Conservation (phyloP, 352 stramenopile species). For the Plasmopara halstedii region DNA sequence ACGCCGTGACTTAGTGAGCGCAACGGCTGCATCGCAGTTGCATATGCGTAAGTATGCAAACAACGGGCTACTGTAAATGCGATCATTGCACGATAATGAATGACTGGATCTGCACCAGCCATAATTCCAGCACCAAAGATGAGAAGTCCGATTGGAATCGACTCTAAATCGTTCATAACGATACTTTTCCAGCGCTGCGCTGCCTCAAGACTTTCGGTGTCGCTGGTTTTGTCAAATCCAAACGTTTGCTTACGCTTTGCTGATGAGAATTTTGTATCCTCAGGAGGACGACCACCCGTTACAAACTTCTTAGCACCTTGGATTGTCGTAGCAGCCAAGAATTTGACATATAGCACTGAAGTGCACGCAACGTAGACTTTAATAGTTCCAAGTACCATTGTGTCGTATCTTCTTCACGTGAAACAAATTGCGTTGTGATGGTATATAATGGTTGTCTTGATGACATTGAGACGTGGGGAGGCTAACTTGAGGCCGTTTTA, state of each 20-base stretch:
- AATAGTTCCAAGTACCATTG: too few relatives aligned
- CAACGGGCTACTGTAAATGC: too few relatives aligned
- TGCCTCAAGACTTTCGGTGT: conserved; percentile 26
- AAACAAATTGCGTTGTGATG: too few relatives aligned
- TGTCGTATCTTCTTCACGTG: too few relatives aligned
- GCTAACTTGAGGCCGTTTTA: conserved; percentile 2
- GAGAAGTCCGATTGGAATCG: conserved; percentile 46
- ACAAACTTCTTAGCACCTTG: conserved; percentile 48
- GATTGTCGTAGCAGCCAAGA: conserved; percentile 38
- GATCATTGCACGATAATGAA: conserved; percentile 30
- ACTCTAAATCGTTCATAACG: conserved; percentile 52
- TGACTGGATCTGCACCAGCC: conserved; percentile 22
- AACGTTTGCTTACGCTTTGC: conserved; percentile 16
- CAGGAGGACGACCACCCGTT: conserved; percentile 36
- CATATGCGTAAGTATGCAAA: conserved; percentile 35
- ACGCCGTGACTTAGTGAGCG: conserved; percentile 22
- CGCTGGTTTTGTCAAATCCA: conserved; percentile 12
- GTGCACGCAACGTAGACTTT: too few relatives aligned
- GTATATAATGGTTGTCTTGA: conserved; percentile 5
- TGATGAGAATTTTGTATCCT: conserved; percentile 36
- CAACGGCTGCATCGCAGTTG: conserved; percentile 27
- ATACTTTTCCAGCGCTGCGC: conserved; percentile 42
- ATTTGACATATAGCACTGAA: conserved; percentile 54
- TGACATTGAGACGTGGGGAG: neutral
- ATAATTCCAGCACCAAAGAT: conserved; percentile 43